Evolutionary conservation across 164 flowering plant species (phyloP).

Genomic region (Paratinospora sagittata): DNA sequence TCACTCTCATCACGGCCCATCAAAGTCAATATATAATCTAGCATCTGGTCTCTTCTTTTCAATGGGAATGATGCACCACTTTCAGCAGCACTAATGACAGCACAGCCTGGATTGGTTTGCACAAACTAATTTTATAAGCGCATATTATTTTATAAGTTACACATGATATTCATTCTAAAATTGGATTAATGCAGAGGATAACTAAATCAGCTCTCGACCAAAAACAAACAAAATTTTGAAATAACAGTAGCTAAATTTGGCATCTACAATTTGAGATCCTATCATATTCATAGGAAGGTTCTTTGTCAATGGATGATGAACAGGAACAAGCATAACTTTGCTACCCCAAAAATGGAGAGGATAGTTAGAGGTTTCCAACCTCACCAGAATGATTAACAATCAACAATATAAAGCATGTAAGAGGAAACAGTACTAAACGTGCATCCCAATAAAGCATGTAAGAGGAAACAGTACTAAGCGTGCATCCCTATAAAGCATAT

Average conservation of each 20-base stretch:
- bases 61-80: conserved; percentile 83
- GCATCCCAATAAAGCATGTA: not conserved
- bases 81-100: conserved; percentile 90
- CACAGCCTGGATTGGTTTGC: conserved; percentile 62
- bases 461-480: too few relatives aligned
- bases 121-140: conserved; percentile 2
- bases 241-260: not conserved
- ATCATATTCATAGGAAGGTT: too few relatives aligned
- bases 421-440: not conserved
- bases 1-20: conserved; percentile 90
- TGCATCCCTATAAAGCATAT: too few relatives aligned
- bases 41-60: conserved; percentile 75
- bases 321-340: too few relatives aligned
- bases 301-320: not conserved
- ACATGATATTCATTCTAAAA: not conserved
- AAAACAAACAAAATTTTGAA: not conserved
- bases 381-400: not conserved
- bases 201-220: not conserved
- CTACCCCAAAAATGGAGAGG: not conserved
- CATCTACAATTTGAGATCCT: not conserved
- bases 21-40: conserved; percentile 84
- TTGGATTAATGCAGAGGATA: not conserved
- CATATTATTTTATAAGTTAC: too few relatives aligned
- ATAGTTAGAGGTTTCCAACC: too few relatives aligned
- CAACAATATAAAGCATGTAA: not conserved